phyloP scores from a whole-genome alignment of 495 filamentous ascomycete genomes.

The Amphirosellinia nigrospora region DNA sequence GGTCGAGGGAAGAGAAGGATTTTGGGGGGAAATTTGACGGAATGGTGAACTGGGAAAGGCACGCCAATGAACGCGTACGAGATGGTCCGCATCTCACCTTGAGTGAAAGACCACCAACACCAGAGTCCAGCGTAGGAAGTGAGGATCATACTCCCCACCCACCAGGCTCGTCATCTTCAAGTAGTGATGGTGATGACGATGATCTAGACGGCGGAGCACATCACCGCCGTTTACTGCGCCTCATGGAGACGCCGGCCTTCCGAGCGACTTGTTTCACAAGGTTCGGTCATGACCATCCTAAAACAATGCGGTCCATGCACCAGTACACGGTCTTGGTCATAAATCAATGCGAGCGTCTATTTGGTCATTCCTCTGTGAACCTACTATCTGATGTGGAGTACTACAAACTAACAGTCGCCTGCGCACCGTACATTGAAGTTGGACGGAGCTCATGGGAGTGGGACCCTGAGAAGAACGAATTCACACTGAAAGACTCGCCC shows the following conservation, averaged over 20 bases:
- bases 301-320: neutral
- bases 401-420: neutral
- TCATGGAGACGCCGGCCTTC: neutral
- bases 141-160: neutral
- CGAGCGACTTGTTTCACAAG: neutral
- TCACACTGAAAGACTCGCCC: neutral
- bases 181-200: no score
- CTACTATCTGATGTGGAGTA: slow-evolving; percentile 2
- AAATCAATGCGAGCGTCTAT: slow-evolving; percentile 13
- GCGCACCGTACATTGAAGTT: slow-evolving; percentile 18
- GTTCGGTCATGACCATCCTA: neutral
- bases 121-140: neutral
- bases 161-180: neutral
- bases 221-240: neutral
- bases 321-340: slow-evolving; percentile 20
- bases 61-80: slow-evolving; percentile 19
- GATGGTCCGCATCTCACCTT: slow-evolving; percentile 30
- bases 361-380: slow-evolving; percentile 1
- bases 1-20: slow-evolving; percentile 5
- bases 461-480: neutral
- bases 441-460: slow-evolving; percentile 13
- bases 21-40: slow-evolving; percentile 15
- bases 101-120: slow-evolving; percentile 3
- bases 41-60: slow-evolving; percentile 12
- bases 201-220: neutral